Evolutionary conservation across 2,329 filamentous ascomycete species (phyloP).

Genomic region (Penicillium sp.): DNA sequence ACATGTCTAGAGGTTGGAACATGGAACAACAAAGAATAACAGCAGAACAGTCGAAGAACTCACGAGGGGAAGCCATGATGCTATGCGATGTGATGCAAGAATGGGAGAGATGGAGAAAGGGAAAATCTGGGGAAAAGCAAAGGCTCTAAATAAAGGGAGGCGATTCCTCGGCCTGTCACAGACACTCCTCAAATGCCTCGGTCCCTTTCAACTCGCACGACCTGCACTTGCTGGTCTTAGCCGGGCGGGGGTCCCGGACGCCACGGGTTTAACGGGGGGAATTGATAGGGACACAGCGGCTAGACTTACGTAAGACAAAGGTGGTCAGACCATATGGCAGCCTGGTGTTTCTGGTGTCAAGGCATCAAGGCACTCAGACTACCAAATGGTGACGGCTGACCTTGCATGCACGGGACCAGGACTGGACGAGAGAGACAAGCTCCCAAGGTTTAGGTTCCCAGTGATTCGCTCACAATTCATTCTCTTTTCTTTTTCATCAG

Average conservation of each 20-base stretch:
- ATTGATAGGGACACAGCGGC: too few relatives aligned
- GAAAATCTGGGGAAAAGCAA: constrained; percentile 30
- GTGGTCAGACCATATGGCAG: not conserved
- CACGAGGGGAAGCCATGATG: constrained; percentile 80
- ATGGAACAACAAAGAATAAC: constrained; percentile 13
- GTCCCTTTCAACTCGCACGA: constrained; percentile 11
- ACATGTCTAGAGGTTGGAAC: not conserved
- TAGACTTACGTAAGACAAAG: not conserved
- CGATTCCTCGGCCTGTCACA: constrained; percentile 16
- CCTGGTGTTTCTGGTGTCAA: not conserved
- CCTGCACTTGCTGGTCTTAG: constrained; percentile 1
- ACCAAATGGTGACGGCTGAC: constrained; percentile 4
- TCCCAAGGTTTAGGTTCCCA: constrained; percentile 1
- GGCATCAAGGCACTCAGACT: constrained; percentile 12
- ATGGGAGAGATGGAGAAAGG: constrained; percentile 12
- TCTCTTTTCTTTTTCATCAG: not conserved
- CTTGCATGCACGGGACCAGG: not conserved
- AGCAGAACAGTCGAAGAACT: constrained; percentile 43
- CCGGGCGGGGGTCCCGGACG: not conserved
- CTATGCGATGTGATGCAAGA: constrained; percentile 15
- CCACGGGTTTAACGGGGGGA: not conserved
- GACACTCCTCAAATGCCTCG: constrained; percentile 10
- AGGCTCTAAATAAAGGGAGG: constrained; percentile 28
- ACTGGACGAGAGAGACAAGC: not conserved
- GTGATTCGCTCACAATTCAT: not conserved